Base-by-base conservation (phyloP, 331 rosid species). In the Cydonia oblonga region DNA sequence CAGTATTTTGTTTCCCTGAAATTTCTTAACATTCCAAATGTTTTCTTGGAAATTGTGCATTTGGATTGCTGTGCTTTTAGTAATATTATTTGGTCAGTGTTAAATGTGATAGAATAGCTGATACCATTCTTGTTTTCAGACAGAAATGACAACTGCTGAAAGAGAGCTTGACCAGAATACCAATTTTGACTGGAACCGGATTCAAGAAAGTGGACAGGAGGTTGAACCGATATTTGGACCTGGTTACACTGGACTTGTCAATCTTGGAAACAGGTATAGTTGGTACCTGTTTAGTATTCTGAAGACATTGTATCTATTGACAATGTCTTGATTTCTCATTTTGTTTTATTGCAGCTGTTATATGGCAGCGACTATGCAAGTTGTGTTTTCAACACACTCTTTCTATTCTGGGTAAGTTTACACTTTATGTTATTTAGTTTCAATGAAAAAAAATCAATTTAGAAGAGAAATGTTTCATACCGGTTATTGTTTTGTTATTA, bases 101-200 rank as follows among this genome's bases (percentile, higher is more conserved):
- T 7, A 54, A 35, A 24, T 38, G 14, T 66, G 71, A 40, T 66
- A 2, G 53, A 66, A 23, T 66, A 66, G 16, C 69, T 49, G 26
- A 26, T 61, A 22, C 32, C 38, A 61, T 75, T 38, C 52, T 84
- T 67, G 62, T 72, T 22, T 83, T 60, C 87, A 90, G 99, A 95
- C 99, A 64, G 97, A 95, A 83, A 91, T 91, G 97, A 91, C 99
- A 18, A 91, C 97, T 66, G 97, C 98, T 81, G 98, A 91, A 86
- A 95, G 92, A 81, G 99, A 95, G 82, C 97, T 95, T 72, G 99
- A 95, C 79, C 96, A 88, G 78, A 95, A 95, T 86, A 88, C 96
- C 68, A 95, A 91, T 81, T 95, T 83, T 81, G 97, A 95, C 75
- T 95, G 97, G 99, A 87, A 95, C 69, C 87, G 97, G 51, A 91